A percentile compares a stretch with the other conserved stretches of the same genome.
Conservation (phyloP, 345 rosid genomes). For the Pelargonium nanum region DNA sequence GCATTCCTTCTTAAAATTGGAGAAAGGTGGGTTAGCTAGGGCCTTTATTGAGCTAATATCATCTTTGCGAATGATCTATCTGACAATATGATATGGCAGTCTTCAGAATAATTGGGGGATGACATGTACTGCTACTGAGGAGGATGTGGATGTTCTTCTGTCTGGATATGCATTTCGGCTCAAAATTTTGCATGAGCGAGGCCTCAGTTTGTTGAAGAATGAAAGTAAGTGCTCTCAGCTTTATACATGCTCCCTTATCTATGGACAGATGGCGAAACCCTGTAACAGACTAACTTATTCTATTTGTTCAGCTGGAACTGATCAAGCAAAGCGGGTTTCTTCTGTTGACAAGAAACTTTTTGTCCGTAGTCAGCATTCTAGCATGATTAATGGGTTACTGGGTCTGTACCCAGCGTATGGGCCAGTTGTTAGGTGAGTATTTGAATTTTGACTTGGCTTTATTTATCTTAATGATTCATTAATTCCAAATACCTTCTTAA, state of each 20-base stretch:
- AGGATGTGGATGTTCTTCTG: conserved; percentile 57
- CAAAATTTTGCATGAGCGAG: conserved; percentile 79
- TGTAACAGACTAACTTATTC: conserved; percentile 2
- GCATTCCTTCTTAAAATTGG: conserved; percentile 88
- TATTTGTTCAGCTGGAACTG: conserved; percentile 38
- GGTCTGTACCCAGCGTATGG: conserved; percentile 55
- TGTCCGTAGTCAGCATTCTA: conserved; percentile 72
- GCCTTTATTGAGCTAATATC: conserved; percentile 7
- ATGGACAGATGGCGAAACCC: not conserved
- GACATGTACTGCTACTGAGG: conserved; percentile 61
- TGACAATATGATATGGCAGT: conserved; percentile 38
- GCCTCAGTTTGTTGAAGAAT: conserved; percentile 60
- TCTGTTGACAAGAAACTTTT: conserved; percentile 60
- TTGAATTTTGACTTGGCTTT: conserved; percentile 4
- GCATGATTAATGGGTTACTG: conserved; percentile 84
- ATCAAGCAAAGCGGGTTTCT: conserved; percentile 43
- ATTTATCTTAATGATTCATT: not conserved
- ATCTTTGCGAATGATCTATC: conserved; percentile 1
- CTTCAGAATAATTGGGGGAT: conserved; percentile 58
- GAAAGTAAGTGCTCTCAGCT: conserved; percentile 83
- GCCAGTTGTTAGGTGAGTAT: conserved; percentile 58
- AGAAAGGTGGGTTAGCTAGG: conserved; percentile 46
- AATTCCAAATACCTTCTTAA: not conserved
- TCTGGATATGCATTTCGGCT: conserved; percentile 83
- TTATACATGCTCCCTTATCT: not conserved